Conservation (phyloP, 345 rosid species). For the Nephelium lappaceum region DNA sequence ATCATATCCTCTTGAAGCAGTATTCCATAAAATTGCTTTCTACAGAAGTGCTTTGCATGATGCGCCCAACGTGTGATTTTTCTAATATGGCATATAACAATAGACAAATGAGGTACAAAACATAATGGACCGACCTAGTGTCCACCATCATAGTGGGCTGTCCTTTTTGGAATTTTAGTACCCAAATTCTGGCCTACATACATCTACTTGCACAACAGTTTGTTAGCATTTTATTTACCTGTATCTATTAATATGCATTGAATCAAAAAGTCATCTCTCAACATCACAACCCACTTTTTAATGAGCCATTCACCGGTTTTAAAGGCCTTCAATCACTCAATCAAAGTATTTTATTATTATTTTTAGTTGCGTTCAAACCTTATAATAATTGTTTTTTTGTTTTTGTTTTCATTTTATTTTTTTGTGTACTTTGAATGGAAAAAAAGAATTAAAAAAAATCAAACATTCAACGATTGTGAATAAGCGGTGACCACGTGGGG, state of each 20-base stretch:
- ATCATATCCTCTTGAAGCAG: not conserved
- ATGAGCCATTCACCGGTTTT: not conserved
- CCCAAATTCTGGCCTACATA: not conserved
- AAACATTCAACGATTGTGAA: not conserved
- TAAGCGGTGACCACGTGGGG: constrained; percentile 1
- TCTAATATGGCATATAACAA: not conserved
- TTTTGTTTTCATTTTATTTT: not conserved
- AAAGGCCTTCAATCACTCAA: not conserved
- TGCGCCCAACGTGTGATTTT: not conserved
- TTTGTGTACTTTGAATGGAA: not conserved
- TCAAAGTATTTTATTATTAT: not conserved
- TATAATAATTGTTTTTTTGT: no score
- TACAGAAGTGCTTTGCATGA: not conserved
- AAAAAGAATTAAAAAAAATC: not conserved
- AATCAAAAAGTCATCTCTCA: not conserved
- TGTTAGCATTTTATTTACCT: not conserved
- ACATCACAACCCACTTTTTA: not conserved
- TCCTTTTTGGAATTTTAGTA: not conserved
- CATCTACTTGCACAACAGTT: not conserved
- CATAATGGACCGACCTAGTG: constrained; percentile 4
- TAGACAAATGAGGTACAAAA: not conserved
- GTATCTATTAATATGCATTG: not conserved
- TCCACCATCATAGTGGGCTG: constrained; percentile 23
- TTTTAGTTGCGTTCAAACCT: not conserved
- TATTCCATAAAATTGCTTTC: not conserved